Conservation (phyloP, 495 filamentous ascomycete genomes). For the Entonaema liquescens region DNA sequence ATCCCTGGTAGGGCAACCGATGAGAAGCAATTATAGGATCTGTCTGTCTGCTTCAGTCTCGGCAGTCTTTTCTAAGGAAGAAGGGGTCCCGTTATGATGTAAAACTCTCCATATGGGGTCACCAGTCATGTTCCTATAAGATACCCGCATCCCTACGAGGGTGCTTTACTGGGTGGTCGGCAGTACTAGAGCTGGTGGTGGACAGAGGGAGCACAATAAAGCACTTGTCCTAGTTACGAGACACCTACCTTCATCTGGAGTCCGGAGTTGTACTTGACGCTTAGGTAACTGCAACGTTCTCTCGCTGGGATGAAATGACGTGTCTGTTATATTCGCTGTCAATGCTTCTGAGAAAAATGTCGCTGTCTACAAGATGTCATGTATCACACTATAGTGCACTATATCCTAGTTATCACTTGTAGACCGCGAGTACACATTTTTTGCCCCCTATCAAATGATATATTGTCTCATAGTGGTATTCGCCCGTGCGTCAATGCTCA, state of each 20-base stretch:
- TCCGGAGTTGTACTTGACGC: neutral
- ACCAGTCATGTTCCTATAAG: neutral
- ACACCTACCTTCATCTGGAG: neutral
- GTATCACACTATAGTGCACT: neutral
- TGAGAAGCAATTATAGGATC: neutral
- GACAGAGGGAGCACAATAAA: neutral
- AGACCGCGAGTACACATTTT: neutral
- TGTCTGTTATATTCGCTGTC: neutral
- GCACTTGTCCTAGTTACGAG: neutral
- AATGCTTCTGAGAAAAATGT: neutral
- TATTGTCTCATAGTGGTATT: slow-evolving; percentile 21
- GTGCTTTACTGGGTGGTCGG: neutral
- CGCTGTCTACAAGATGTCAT: neutral
- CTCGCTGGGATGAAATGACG: neutral
- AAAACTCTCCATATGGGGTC: neutral
- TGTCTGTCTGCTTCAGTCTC: neutral
- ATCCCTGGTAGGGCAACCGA: neutral
- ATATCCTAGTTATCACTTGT: neutral
- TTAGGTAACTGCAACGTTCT: neutral
- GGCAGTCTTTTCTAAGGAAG: neutral
- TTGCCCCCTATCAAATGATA: neutral
- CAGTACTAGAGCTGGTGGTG: neutral
- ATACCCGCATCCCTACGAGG: neutral
- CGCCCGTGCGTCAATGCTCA: slow-evolving; percentile 4
- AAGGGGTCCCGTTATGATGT: neutral